Percentiles rank a stretch among this genome's conserved stretches.
phyloP scores from a whole-genome alignment of 148 eudicot genomes.

The Nepenthes gracilis region DNA sequence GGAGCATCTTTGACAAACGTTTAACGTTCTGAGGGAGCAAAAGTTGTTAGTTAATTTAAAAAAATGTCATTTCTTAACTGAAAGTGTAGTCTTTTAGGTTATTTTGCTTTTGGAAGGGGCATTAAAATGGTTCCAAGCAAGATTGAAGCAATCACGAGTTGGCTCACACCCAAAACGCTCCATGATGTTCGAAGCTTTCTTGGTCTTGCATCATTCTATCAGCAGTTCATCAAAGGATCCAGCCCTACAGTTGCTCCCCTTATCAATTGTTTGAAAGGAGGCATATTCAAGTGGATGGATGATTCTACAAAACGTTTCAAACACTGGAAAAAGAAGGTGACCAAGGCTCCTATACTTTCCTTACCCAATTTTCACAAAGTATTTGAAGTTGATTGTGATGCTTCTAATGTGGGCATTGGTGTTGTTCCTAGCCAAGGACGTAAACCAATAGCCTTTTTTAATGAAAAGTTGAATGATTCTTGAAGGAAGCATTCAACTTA shows the following conservation, averaged over 20 bases:
- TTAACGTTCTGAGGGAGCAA: too few relatives aligned
- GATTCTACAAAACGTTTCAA: neutral
- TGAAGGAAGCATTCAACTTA: slow-evolving; percentile 1
- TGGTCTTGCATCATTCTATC: neutral
- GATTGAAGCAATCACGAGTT: neutral
- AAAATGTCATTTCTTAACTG: too few relatives aligned
- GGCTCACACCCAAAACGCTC: neutral
- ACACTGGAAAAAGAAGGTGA: neutral
- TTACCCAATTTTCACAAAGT: neutral
- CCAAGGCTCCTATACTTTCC: neutral
- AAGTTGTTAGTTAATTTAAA: too few relatives aligned
- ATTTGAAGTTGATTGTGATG: neutral
- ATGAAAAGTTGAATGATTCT: slow-evolving; percentile 2
- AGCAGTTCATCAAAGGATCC: neutral
- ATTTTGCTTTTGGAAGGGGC: too few relatives aligned
- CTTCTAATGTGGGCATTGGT: too few relatives aligned
- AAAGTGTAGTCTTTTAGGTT: too few relatives aligned
- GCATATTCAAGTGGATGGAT: neutral
- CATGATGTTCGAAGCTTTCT: neutral
- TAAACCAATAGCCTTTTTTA: neutral
- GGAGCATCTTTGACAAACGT: too few relatives aligned
- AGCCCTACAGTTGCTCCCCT: neutral
- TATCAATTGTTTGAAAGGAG: neutral
- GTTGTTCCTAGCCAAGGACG: neutral
- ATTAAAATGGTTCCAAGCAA: too few relatives aligned